Percentiles rank a stretch among this genome's conserved stretches.
Evolutionary conservation across 2,329 filamentous ascomycete species (phyloP).

Genomic region (Colletotrichum gloeosporioides): DNA sequence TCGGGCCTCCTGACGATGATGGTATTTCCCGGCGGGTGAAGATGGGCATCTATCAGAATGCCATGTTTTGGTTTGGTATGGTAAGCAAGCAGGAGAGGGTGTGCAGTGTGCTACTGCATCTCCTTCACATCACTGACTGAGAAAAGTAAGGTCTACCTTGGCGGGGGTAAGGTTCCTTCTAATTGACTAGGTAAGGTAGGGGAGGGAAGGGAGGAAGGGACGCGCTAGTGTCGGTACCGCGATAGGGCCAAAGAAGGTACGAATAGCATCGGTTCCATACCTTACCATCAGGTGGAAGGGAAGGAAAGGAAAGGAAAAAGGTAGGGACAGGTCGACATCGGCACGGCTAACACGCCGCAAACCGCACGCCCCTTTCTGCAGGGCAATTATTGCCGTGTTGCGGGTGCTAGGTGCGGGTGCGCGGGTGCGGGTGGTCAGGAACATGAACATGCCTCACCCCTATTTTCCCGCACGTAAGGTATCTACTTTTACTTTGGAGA

Average conservation of each 20-base stretch:
- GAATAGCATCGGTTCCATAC: neutral
- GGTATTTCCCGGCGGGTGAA: slow-evolving; percentile 8
- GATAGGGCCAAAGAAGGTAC: neutral
- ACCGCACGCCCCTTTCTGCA: neutral
- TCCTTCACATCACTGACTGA: neutral
- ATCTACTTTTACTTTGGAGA: neutral
- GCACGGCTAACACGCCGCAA: neutral
- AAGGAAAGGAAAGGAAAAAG: neutral
- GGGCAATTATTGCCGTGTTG: neutral
- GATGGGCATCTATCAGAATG: slow-evolving; percentile 18
- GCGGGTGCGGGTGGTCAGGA: neutral
- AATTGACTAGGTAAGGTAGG: neutral
- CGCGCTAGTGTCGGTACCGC: neutral
- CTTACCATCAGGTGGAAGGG: neutral
- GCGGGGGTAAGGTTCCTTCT: neutral
- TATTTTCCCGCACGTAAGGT: neutral
- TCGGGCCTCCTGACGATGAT: neutral
- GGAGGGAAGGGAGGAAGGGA: neutral
- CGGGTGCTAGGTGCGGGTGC: neutral
- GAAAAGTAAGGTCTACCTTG: neutral
- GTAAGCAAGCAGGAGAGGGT: neutral
- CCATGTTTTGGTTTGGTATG: slow-evolving; percentile 10
- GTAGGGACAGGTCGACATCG: neutral
- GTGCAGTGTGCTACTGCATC: neutral
- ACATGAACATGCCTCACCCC: slow-evolving; percentile 5